These are phyloP conservation scores for Ophiostoma ulmi DNA, from an alignment of 2,329 filamentous ascomycete genomes.

Conservation along the genomic window DNA sequence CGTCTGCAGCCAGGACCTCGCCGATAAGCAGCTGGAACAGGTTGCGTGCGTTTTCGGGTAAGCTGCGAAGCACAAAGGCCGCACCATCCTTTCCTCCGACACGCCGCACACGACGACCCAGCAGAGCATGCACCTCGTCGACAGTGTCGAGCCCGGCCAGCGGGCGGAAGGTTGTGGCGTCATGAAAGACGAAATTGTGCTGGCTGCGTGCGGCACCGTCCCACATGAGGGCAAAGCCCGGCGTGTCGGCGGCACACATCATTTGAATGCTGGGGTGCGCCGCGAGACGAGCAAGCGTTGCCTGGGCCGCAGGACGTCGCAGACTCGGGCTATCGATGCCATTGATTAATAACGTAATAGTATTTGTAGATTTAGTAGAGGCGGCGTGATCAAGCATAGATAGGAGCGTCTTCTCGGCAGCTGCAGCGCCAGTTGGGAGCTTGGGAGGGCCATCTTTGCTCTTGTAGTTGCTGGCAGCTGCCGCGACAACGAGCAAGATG, in stretches of 20 bases:
- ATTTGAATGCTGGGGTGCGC: slow-evolving; percentile 67
- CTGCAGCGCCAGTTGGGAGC: slow-evolving; percentile 56
- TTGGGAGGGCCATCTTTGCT: slow-evolving; percentile 33
- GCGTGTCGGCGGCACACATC: slow-evolving; percentile 78
- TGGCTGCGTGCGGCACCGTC: slow-evolving; percentile 66
- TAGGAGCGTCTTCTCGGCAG: slow-evolving; percentile 64
- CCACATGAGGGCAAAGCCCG: slow-evolving; percentile 84
- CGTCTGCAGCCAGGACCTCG: slow-evolving; percentile 70
- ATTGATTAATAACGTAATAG: slow-evolving; percentile 70
- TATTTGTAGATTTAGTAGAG: slow-evolving; percentile 30
- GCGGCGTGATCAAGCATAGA: slow-evolving; percentile 51
- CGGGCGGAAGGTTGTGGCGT: slow-evolving; percentile 82
- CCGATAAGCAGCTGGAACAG: slow-evolving; percentile 79
- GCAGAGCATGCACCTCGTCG: slow-evolving; percentile 81
- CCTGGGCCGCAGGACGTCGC: slow-evolving; percentile 64
- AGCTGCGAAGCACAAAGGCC: slow-evolving; percentile 78
- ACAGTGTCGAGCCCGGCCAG: slow-evolving; percentile 67
- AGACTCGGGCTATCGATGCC: slow-evolving; percentile 78
- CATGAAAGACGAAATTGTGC: slow-evolving; percentile 86
- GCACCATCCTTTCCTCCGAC: slow-evolving; percentile 88
- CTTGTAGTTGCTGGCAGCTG: slow-evolving; percentile 36
- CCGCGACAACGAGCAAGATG: slow-evolving; percentile 62
- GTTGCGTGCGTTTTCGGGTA: slow-evolving; percentile 87
- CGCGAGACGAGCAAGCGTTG: slow-evolving; percentile 70
- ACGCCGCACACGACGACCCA: slow-evolving; percentile 73